Base-by-base conservation (phyloP, 2,329 filamentous ascomycete species). In the Cordyceps militaris region DNA sequence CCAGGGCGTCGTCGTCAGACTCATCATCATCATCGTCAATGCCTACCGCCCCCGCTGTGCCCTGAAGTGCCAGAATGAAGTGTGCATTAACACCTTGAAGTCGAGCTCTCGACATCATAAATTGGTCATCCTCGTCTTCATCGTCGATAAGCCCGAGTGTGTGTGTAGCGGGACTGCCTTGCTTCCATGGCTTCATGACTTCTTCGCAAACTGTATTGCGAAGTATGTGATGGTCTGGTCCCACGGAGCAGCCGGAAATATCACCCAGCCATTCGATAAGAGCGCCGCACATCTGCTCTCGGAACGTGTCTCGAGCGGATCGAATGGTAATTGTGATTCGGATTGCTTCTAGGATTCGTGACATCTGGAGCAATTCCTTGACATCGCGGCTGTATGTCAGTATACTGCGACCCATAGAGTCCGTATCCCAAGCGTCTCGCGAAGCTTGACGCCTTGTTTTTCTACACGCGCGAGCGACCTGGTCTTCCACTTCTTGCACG, bases 231-330 rank as follows among this genome's bases (percentile, higher is more conserved):
- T 85, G 83, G 66, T 99, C 91, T 32, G 84, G 78, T 1, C 90
- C 91, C 48, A 96, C 88, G 55, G 85, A 88, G 71, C 92, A 97
- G 30, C 91, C 91, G 8, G 91, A 84, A 66, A 99, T 95, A 71
- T 99, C 95, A 54, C 86, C 82, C 21, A 99, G 80, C 95, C 95
- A 99, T 66, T 97, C 92, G 56, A 99, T 88, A 61, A 99, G 93
- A 16, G 91, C 91, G n/a, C 89, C 91, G 66, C 92, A 97, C 95
- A 99, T 99, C 70, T 97, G 89, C 70, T 99, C 94, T 59, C 94
- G 83, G 74, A 97, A 99, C 0, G 91, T 97, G 72, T 99, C 94
- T 64, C 95, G 83, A 5, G 94, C 85, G 10, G 93, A 96, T 46
- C 94, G 85, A 61, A 99, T 91, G 0, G 94, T 99, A 50, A 97